Evolutionary conservation across 2,329 filamentous ascomycete species (phyloP), one percentile per base, ranked within the genome.

Genomic region (Ophioceras dolichostomum): DNA sequence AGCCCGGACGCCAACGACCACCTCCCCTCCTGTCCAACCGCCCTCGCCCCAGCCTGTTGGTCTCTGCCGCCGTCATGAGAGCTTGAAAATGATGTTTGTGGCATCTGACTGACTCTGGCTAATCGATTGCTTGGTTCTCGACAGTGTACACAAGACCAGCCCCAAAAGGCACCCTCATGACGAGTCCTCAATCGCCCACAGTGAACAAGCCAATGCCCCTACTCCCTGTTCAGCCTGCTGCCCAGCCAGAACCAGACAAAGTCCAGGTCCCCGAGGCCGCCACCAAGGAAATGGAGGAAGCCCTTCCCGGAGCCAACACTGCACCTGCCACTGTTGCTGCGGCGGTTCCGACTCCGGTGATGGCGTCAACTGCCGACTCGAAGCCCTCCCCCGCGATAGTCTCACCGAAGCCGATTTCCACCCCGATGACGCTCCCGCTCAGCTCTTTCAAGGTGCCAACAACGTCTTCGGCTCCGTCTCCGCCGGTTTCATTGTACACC

Each of bases 131-230:
- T 31, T 8, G 28, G 12, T 31, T 31, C 9, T 20, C 9, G 18
- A 9, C 44, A 79, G 76, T 79, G 40, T 80, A 80, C 49, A 79
- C 76, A 31, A 66, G 73, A 39, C 64, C 68, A 10, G 62, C 69
- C 2, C 73, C 75, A 2, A 76, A 65, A 28, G 36, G 36, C 6
- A 7, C 29, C 10, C 31, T 28, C 28, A n/a, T 32, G 4, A 20
- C 36, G 36, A 37, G 28, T 18, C 29, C 28, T 18, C n/a, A 30
- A 13, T 18, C 37, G 18, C 14, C 24, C 10, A 42, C 40, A 26
- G 12, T 42, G 19, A 34, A 32, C n/a, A 37, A 37, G 21, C 21
- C 28, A 14, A 19, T 32, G 17, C 36, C 36, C 13, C 14, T 20
- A n/a, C 13, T 27, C 20, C 28, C 36, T 18, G 14, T 21, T 17